Evolutionary conservation across 2,329 filamentous ascomycete species (phyloP).

Genomic region (Verticillium klebahnii): DNA sequence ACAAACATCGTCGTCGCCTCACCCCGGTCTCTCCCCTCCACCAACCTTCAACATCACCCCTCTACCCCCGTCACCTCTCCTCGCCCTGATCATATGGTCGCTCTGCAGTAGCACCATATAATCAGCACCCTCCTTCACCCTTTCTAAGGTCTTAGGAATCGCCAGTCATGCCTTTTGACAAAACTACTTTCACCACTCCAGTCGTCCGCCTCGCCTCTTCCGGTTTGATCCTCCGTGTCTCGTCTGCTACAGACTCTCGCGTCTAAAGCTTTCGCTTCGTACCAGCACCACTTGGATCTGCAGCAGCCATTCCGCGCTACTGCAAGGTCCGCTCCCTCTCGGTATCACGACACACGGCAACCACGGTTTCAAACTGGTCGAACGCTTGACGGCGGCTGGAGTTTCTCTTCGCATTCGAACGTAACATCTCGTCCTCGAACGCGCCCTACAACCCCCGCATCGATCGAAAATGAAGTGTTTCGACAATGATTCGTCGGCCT

Average conservation of each 20-base stretch:
- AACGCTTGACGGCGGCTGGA: slow-evolving; percentile 30
- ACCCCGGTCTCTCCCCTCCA: neutral
- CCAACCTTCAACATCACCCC: slow-evolving; percentile 4
- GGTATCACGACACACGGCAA: slow-evolving; percentile 27
- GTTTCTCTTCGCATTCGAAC: slow-evolving; percentile 13
- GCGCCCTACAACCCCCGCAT: neutral
- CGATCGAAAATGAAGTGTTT: slow-evolving; percentile 53
- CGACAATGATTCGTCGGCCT: slow-evolving; percentile 48
- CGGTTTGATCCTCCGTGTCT: slow-evolving; percentile 54
- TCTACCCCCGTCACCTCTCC: slow-evolving; percentile 5
- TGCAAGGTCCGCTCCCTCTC: slow-evolving; percentile 32
- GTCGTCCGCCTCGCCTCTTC: slow-evolving; percentile 60
- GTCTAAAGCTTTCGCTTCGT: slow-evolving; percentile 40
- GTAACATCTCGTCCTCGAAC: slow-evolving; percentile 10
- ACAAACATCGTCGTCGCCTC: neutral
- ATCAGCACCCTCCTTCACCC: slow-evolving; percentile 18
- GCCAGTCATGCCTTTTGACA: slow-evolving; percentile 56
- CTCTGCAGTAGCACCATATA: slow-evolving; percentile 23
- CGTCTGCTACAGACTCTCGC: slow-evolving; percentile 35
- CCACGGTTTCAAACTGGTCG: slow-evolving; percentile 25
- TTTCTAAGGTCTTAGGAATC: slow-evolving; percentile 24
- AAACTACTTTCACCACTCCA: slow-evolving; percentile 43
- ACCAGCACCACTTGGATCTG: slow-evolving; percentile 33
- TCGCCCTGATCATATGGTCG: slow-evolving; percentile 21
- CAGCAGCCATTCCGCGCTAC: slow-evolving; percentile 29